These are phyloP conservation scores for Astrothelium macrocarpum DNA, from an alignment of 495 filamentous ascomycete genomes.

Conservation along the genomic window DNA sequence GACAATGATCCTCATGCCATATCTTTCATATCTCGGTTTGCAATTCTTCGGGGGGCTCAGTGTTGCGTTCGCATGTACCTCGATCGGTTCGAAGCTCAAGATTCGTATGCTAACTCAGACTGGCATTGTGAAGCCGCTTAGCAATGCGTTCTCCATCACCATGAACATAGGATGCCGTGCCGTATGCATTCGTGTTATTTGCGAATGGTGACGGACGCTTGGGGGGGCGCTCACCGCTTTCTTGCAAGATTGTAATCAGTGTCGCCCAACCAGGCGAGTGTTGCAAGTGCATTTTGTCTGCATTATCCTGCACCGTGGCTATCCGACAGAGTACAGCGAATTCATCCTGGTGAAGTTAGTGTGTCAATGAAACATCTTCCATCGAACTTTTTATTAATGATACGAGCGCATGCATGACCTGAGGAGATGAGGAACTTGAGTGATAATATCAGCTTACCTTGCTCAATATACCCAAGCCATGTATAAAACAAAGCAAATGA, in stretches of 20 bases:
- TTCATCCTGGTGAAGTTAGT: slow-evolving; percentile 57
- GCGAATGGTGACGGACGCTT: slow-evolving; percentile 5
- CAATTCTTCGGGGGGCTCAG: not conserved
- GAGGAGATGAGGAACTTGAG: not conserved
- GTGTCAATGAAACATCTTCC: not conserved
- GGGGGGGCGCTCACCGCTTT: slow-evolving; percentile 4
- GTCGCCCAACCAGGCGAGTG: slow-evolving; percentile 87
- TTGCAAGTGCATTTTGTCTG: slow-evolving; percentile 69
- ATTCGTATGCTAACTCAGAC: not conserved
- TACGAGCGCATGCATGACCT: not conserved
- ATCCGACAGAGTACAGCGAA: slow-evolving; percentile 77
- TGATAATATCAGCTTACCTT: slow-evolving; percentile 52
- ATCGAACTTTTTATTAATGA: not conserved
- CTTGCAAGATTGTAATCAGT: slow-evolving; percentile 74
- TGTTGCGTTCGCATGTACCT: not conserved
- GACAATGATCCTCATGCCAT: not conserved
- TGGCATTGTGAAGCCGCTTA: slow-evolving; percentile 1
- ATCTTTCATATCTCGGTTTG: not conserved
- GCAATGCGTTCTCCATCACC: not conserved
- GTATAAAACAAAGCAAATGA: slow-evolving; percentile 82
- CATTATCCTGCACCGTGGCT: slow-evolving; percentile 64
- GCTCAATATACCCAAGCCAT: slow-evolving; percentile 64
- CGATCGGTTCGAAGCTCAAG: not conserved
- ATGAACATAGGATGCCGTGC: not conserved
- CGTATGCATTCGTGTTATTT: not conserved